Conservation (phyloP, 805 yeast species). For the Ogataea angusta region DNA sequence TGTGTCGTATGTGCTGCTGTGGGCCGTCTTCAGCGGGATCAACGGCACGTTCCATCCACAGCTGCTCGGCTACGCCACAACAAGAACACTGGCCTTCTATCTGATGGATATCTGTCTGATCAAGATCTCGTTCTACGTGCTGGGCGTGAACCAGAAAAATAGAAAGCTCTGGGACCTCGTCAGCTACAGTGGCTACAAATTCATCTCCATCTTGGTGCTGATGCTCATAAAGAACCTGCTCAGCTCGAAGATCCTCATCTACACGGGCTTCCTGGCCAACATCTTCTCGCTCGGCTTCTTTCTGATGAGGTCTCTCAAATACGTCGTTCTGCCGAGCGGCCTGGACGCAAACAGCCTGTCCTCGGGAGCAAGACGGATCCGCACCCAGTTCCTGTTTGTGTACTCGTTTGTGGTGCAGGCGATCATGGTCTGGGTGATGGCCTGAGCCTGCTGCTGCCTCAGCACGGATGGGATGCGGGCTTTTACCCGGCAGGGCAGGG, state of each 20-base stretch:
- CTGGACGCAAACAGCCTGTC: constrained; percentile 57
- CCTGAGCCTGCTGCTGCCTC: constrained; percentile 13
- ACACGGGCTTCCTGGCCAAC: constrained; percentile 39
- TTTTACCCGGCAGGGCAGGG: constrained; percentile 12
- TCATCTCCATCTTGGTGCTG: constrained; percentile 69
- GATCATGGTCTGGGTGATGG: constrained; percentile 69
- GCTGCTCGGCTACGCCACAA: constrained; percentile 79
- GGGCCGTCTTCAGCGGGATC: constrained; percentile 83
- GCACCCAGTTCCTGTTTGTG: constrained; percentile 82
- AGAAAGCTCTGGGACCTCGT: constrained; percentile 68
- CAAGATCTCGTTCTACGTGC: constrained; percentile 77
- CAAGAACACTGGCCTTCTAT: constrained; percentile 81
- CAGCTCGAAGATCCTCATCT: constrained; percentile 35
- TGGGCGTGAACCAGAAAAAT: constrained; percentile 60
- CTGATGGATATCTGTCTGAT: constrained; percentile 71
- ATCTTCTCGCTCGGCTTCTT: constrained; percentile 60
- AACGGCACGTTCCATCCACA: constrained; percentile 92
- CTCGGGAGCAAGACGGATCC: constrained; percentile 65
- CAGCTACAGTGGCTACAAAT: constrained; percentile 92
- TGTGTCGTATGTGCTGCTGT: constrained; percentile 77
- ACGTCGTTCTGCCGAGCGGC: constrained; percentile 63
- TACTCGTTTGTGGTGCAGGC: constrained; percentile 84
- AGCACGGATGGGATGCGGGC: neutral
- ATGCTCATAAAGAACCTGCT: constrained; percentile 48
- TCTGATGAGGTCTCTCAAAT: constrained; percentile 65